Evolutionary conservation across 1,284 basidiomycete species (phyloP), one percentile per base, ranked within the genome.

Genomic region (Bondarzewia mesenterica): DNA sequence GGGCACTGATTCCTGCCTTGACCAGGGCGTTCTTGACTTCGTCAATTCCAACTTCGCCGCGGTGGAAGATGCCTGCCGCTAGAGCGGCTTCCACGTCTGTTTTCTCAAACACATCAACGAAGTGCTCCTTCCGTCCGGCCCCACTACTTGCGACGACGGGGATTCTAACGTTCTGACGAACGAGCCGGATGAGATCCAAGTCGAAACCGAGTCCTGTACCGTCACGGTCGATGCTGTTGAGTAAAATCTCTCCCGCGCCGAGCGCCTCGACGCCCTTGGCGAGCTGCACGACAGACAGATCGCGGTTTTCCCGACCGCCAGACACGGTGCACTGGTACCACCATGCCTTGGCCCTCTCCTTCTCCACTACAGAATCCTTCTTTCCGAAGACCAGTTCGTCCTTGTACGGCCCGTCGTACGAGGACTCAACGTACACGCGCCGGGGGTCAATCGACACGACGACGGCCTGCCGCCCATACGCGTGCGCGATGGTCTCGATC

Each of bases 311-410:
- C 35, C 96, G 82, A 15, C 96, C 96, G 42, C 96, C 95, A 5
- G 87, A 90, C 47, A 97, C 88, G 12, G 96, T 99, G 66, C 95
- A 98, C 62, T 93, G 90, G 68, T 99, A 99, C 95, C 95, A 99
- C 93, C 96, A 97, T 41, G 82, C 82, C 63, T 85, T 85, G 49
- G 83, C 86, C 50, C 78, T 69, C 57, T 85, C 85, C 48, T 68
- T 70, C 60, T 73, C 74, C 36, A 65, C 62, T 10, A 72, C 69
- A 45, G 21, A 8, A 18, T 74, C 73, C 14, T 71, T 60, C 48
- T 69, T 64, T 27, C 82, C 79, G 38, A 72, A 67, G 15, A 90
- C 66, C 37, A 95, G 71, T 60, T 91, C 85, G 35, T 78, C 72
- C 52, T 72, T 74, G 66, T 82, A 80, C 7, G 80, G 77, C 36